Evolutionary conservation across 805 yeast species (phyloP), one percentile per base, ranked within the genome.

Genomic region (Kuraishia cidri): DNA sequence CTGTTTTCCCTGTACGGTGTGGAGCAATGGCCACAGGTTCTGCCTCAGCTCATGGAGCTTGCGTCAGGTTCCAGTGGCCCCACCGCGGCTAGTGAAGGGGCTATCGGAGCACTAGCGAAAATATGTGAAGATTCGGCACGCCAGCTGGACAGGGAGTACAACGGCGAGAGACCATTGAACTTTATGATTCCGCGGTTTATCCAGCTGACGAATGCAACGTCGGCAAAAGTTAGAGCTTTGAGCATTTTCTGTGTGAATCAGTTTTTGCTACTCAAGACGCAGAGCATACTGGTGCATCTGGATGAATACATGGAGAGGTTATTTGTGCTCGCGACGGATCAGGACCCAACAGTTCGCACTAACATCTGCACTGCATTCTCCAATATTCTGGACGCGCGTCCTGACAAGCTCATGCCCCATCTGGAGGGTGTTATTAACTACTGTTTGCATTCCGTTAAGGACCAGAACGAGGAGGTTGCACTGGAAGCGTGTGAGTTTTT

Each of bases 401-500:
- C 95, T 1, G 94, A 84, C 43, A 82, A 79, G 52, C 60, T 92
- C 22, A 56, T 69, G 31, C 86, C 88, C 6, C 94, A 90, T 52
- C 54, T 90, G 36, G 75, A 69, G 34, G 97, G 97, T n/a, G 86
- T 92, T 11, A 72, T 90, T 26, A 72, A 76, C 41, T 92, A 82
- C 60, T 77, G 88, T 47, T 56, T 86, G 32, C 96, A 87, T 57
- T 72, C 87, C 37, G 75, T 90, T 60, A 69, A 69, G 35, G 72
- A 69, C 37, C 41, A 37, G 17, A 78, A 79, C 40, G 88, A 82
- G 43, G 78, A 69, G 34, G 94, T 86, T 21, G 80, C 95, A 0
- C 62, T 88, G 35, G 96, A 88, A 52, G 97, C 95, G 3, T 86
- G 96, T 53, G 97, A 92, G 58, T 87, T 92, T 45, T 60, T 92